Evolutionary conservation across 768 basidiomycete genomes (phyloP).

Genomic region (Hirschioporus abietinus): DNA sequence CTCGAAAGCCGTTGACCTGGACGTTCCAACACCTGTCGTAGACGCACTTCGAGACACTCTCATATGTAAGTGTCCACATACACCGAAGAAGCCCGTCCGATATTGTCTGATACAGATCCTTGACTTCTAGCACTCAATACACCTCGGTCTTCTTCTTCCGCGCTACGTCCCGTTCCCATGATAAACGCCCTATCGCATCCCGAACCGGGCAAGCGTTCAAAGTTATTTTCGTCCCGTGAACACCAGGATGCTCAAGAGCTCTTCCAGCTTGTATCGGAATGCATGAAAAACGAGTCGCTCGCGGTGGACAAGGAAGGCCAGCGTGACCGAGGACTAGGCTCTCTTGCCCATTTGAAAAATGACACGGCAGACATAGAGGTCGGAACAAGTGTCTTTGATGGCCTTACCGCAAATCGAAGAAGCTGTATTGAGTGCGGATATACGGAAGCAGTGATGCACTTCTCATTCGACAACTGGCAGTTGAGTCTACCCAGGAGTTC

Average conservation of each 20-base stretch:
- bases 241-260: slow-evolving; percentile 98
- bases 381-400: slow-evolving; percentile 78
- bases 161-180: slow-evolving; percentile 69
- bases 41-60: slow-evolving; percentile 74
- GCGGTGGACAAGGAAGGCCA: slow-evolving; percentile 68
- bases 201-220: slow-evolving; percentile 46
- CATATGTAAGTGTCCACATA: slow-evolving; percentile 41
- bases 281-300: slow-evolving; percentile 77
- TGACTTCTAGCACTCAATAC: slow-evolving; percentile 53
- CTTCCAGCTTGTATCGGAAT: slow-evolving; percentile 91
- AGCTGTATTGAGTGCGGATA: slow-evolving; percentile 89
- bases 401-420: slow-evolving; percentile 83
- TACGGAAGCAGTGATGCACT: slow-evolving; percentile 91
- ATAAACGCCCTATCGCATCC: slow-evolving; percentile 62
- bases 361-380: slow-evolving; percentile 29
- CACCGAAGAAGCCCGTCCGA: not conserved
- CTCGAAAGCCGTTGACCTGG: slow-evolving; percentile 67
- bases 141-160: slow-evolving; percentile 47
- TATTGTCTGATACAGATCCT: slow-evolving; percentile 1
- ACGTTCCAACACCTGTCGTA: slow-evolving; percentile 82
- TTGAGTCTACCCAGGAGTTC: slow-evolving; percentile 61
- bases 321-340: slow-evolving; percentile 68
- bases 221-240: slow-evolving; percentile 81
- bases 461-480: slow-evolving; percentile 82
- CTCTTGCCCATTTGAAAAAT: slow-evolving; percentile 29